Percentiles rank a stretch among this genome's conserved stretches.
Conservation (phyloP, 2,329 filamentous ascomycete species). For the Phialophora verrucosa region DNA sequence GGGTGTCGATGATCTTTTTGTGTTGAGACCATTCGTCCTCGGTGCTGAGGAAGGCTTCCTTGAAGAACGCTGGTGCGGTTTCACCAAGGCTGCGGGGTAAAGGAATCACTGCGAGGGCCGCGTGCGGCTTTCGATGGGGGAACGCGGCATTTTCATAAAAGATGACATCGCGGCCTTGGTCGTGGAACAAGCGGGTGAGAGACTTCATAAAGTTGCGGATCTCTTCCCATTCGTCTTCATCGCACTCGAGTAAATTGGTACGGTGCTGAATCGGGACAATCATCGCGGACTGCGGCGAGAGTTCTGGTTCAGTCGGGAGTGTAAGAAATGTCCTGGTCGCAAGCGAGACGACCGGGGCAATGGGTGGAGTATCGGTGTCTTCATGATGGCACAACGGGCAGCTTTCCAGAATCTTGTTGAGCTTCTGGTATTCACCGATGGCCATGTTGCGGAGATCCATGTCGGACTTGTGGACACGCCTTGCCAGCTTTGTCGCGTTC, state of each 20-base stretch:
- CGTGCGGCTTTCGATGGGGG: slow-evolving; percentile 78
- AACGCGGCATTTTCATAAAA: slow-evolving; percentile 97
- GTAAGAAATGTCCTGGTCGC: slow-evolving; percentile 87
- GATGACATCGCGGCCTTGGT: slow-evolving; percentile 86
- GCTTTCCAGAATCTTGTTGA: slow-evolving; percentile 81
- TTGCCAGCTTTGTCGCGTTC: slow-evolving; percentile 87
- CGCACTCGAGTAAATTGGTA: slow-evolving; percentile 91
- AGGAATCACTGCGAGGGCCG: slow-evolving; percentile 82
- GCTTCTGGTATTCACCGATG: slow-evolving; percentile 85
- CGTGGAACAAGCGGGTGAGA: slow-evolving; percentile 90
- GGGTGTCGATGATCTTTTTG: slow-evolving; percentile 89
- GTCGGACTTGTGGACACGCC: slow-evolving; percentile 84
- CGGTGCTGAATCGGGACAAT: slow-evolving; percentile 89
- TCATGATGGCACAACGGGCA: slow-evolving; percentile 95
- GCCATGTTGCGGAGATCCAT: slow-evolving; percentile 85
- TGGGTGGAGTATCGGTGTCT: slow-evolving; percentile 74
- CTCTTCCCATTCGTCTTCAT: slow-evolving; percentile 99
- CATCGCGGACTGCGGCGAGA: slow-evolving; percentile 80
- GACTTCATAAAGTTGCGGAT: slow-evolving; percentile 99
- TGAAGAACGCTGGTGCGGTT: slow-evolving; percentile 91
- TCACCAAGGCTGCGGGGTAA: slow-evolving; percentile 91
- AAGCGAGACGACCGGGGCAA: slow-evolving; percentile 84
- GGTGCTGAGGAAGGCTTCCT: slow-evolving; percentile 83
- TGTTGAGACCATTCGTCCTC: slow-evolving; percentile 98
- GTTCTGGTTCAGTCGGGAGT: slow-evolving; percentile 84